Conservation (phyloP, 441 rosid genomes). For the Cnidoscolus chayamansa region DNA sequence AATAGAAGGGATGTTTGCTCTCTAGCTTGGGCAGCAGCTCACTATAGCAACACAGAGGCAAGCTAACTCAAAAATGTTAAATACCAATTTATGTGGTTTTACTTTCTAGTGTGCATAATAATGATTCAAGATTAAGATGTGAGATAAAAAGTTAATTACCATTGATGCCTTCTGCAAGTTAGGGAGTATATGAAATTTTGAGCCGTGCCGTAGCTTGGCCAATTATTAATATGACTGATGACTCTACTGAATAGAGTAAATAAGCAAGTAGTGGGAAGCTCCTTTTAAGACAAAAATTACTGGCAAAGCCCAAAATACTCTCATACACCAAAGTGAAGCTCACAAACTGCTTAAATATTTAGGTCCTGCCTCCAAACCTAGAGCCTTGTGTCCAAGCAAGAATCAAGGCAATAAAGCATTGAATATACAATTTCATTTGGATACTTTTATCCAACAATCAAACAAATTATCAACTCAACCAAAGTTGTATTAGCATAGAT, state of each 20-base stretch:
- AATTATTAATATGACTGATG: not conserved
- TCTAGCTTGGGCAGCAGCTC: not conserved
- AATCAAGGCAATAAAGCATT: not conserved
- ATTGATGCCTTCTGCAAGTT: not conserved
- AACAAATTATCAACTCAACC: not conserved
- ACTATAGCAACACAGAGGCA: not conserved
- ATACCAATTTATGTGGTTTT: not conserved
- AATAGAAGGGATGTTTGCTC: not conserved
- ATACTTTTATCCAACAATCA: constrained; percentile 1
- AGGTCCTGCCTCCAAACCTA: constrained; percentile 4
- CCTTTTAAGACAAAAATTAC: not conserved
- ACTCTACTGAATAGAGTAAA: not conserved
- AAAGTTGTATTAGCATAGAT: not conserved
- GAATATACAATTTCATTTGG: not conserved
- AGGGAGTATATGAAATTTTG: not conserved
- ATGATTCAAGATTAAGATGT: not conserved
- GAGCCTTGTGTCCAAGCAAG: constrained; percentile 1
- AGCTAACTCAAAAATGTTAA: not conserved
- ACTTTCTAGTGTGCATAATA: not conserved
- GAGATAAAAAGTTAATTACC: not conserved
- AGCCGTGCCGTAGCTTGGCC: not conserved
- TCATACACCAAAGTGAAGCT: not conserved
- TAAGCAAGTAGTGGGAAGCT: not conserved
- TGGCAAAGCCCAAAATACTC: not conserved
- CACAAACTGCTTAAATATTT: not conserved